These are phyloP conservation scores for Pyrrhoderma noxium DNA, from an alignment of 1,284 basidiomycete genomes.

Conservation along the genomic window DNA sequence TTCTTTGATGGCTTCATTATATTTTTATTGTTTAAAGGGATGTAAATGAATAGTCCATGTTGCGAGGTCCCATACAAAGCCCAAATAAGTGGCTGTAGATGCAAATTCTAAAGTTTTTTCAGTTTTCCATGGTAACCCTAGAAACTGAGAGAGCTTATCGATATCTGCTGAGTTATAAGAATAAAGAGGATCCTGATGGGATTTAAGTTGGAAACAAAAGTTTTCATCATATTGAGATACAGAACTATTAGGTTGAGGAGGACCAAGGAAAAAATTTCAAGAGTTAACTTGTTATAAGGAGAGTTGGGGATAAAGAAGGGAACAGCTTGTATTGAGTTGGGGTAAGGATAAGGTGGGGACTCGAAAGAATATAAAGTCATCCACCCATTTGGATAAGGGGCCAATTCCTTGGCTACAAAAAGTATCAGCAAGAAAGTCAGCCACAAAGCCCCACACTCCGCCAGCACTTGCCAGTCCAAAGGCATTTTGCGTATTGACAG, in stretches of 20 bases:
- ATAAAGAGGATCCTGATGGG: too few species aligned
- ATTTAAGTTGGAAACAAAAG: background rate
- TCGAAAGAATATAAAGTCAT: conserved; percentile 33
- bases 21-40: background rate
- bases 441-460: conserved; percentile 28
- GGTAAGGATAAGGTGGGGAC: conserved; percentile 17
- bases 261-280: conserved; percentile 7
- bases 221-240: conserved; percentile 22
- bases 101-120: conserved; percentile 4
- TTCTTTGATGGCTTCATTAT: too few species aligned
- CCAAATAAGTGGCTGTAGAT: background rate
- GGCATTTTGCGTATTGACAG: conserved; percentile 24
- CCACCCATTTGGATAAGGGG: conserved; percentile 34
- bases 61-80: conserved; percentile 1
- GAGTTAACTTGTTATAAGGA: background rate
- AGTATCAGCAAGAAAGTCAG: conserved; percentile 28
- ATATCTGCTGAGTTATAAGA: background rate
- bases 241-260: conserved; percentile 5
- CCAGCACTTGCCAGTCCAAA: conserved; percentile 30
- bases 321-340: too few species aligned
- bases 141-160: conserved; percentile 16
- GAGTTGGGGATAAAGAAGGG: background rate
- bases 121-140: background rate
- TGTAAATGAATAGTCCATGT: background rate
- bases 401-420: conserved; percentile 26